Percentiles rank a stretch among this genome's conserved stretches.
Evolutionary conservation across 2,329 filamentous ascomycete genomes (phyloP).

Genomic region (Bipolaris sorokiniana): DNA sequence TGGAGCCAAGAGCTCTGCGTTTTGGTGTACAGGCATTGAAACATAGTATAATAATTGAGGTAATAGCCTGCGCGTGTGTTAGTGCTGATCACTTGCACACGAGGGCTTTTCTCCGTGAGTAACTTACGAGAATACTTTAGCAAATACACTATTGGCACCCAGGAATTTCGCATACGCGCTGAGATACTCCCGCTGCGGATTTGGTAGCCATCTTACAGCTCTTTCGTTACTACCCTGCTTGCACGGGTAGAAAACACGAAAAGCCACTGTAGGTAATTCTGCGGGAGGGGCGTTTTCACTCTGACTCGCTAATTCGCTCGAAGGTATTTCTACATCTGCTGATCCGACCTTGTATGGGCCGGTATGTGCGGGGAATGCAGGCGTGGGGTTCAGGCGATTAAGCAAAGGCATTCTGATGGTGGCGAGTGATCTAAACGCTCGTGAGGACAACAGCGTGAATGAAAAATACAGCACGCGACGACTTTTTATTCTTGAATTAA

Average conservation of each 20-base stretch:
- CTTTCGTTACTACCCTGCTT: constrained; percentile 53
- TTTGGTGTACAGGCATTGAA: constrained; percentile 73
- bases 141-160: constrained; percentile 63
- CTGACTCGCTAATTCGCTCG: constrained; percentile 55
- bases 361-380: constrained; percentile 74
- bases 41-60: constrained; percentile 76
- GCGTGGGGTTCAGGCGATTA: constrained; percentile 67
- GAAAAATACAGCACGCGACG: not conserved
- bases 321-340: constrained; percentile 79
- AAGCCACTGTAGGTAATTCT: constrained; percentile 73
- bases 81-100: not conserved
- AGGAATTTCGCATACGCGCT: constrained; percentile 79
- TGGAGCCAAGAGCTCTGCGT: constrained; percentile 66
- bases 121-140: constrained; percentile 50
- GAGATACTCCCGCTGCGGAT: constrained; percentile 75
- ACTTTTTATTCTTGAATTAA: not conserved
- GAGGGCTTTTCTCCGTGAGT: not conserved
- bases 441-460: constrained; percentile 41
- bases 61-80: constrained; percentile 58
- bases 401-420: constrained; percentile 50
- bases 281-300: constrained; percentile 60
- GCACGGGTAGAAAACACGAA: constrained; percentile 79
- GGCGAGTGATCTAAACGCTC: constrained; percentile 22
- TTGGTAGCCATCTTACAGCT: constrained; percentile 76
- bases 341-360: constrained; percentile 81